Evolutionary conservation across 2,329 filamentous ascomycete species (phyloP).

Genomic region (Monilinia vaccinii-corymbosi): DNA sequence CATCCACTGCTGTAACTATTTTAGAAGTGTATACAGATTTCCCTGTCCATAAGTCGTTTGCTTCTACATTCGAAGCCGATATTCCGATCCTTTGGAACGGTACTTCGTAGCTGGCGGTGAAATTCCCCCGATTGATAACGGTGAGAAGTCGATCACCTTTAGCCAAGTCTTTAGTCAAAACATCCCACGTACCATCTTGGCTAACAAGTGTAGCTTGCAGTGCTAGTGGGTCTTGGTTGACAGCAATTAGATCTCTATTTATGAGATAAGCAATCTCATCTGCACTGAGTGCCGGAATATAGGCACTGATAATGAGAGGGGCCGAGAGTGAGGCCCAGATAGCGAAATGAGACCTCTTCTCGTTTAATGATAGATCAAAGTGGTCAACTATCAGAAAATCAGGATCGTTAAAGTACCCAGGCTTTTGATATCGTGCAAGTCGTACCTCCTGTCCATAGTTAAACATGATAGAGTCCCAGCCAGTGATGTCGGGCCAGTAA

Average conservation of each 20-base stretch:
- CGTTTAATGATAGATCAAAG: conserved; percentile 20
- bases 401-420: conserved; percentile 31
- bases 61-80: conserved; percentile 21
- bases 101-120: conserved; percentile 28
- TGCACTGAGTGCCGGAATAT: conserved; percentile 29
- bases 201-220: conserved; percentile 36
- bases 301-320: conserved; percentile 26
- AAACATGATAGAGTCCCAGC: conserved; percentile 39
- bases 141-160: conserved; percentile 40
- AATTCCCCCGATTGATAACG: conserved; percentile 36
- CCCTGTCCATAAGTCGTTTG: conserved; percentile 38
- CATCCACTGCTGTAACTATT: conserved; percentile 31
- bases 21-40: conserved; percentile 29
- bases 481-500: conserved; percentile 24
- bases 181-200: conserved; percentile 35
- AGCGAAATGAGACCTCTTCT: conserved; percentile 25
- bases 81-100: conserved; percentile 25
- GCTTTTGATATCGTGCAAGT: conserved; percentile 28
- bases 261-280: conserved; percentile 32
- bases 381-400: conserved; percentile 26
- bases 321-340: conserved; percentile 25
- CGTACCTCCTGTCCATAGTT: conserved; percentile 36
- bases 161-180: conserved; percentile 37
- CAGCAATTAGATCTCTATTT: conserved; percentile 27
- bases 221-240: conserved; percentile 25